phyloP scores from a whole-genome alignment of 148 eudicot genomes.

The Amaranthus palmeri region DNA sequence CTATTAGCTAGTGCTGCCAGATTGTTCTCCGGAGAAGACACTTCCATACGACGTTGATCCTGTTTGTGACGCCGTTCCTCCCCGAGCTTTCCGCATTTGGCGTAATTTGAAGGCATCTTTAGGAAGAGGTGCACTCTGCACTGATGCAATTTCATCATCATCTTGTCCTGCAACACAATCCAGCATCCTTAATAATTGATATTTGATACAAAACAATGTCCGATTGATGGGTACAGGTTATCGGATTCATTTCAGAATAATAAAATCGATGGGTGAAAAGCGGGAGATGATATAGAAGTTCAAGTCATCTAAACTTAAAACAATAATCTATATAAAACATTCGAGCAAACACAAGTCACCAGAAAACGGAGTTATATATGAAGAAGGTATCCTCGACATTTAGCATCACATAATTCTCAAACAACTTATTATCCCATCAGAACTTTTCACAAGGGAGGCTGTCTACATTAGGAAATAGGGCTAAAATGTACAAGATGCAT shows the following conservation, averaged over 20 bases:
- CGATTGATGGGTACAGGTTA: neutral
- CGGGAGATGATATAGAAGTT: neutral
- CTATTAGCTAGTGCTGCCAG: conserved; percentile 66
- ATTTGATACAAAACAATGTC: neutral
- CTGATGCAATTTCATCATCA: conserved; percentile 63
- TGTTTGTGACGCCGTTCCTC: conserved; percentile 56
- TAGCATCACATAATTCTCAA: too few species aligned
- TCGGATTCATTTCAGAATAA: neutral
- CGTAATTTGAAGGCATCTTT: conserved; percentile 78
- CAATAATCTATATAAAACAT: neutral
- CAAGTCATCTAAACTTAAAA: neutral
- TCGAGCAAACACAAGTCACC: neutral
- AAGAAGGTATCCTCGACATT: neutral
- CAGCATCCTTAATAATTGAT: neutral
- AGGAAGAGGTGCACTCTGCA: conserved; percentile 80
- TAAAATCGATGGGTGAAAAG: neutral
- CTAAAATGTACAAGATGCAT: too few species aligned
- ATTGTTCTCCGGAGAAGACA: conserved; percentile 87
- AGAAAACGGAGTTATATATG: neutral
- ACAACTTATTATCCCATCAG: too few species aligned
- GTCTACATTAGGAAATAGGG: too few species aligned
- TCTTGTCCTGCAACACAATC: conserved; percentile 52
- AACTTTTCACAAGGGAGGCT: too few species aligned
- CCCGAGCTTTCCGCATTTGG: conserved; percentile 72
- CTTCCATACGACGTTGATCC: conserved; percentile 96